Base-by-base conservation (phyloP, 2,329 filamentous ascomycete genomes). In the Exophiala mesophila region DNA sequence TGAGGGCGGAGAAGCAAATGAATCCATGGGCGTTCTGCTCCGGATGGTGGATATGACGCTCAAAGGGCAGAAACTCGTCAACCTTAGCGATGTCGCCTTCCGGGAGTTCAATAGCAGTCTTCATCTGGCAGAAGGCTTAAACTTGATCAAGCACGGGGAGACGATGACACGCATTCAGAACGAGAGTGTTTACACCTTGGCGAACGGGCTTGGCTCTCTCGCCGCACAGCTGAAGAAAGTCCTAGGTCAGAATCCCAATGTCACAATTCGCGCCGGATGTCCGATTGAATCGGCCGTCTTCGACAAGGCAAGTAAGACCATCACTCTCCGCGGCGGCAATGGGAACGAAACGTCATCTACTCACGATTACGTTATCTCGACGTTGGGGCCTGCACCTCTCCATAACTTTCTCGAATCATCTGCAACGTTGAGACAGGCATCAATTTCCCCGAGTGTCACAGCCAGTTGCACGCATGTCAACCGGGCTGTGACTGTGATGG, bases 401-500 rank as follows among this genome's bases (percentile, higher is more conserved):
- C 41, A 45, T 3, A 30, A 23, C 5, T 44, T 52, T 12, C 10
- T 52, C 28, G 16, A 42, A 8, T n/a, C 40, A 35, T 34, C 19
- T 35, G 20, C 55, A 54, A 21, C 36, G 46, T 7, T 8, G 5
- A n/a, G 19, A 17, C 19, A 31, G n/a, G 18, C 31, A 15, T 23
- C 21, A 9, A 2, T 29, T 5, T 20, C 40, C 9, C 18, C 47
- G 35, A 9, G 59, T 52, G 7, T 59, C 59, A 36, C 41, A 36
- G 30, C 41, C 39, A 39, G 55, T 62, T 45, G 44, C 16, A 35
- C 35, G 9, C 39, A 36, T 15, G 49, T 55, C 32, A 24, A 54
- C 17, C 59, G 74, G 31, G 76, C 82, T 24, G 84, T 90, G 20
- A 89, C 82, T 21, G 88, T 96, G 54, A 89, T 89, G 81, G 85